Evolutionary conservation across 768 basidiomycete genomes (phyloP), one percentile per base, ranked within the genome.

Genomic region (Boletus huronensis): DNA sequence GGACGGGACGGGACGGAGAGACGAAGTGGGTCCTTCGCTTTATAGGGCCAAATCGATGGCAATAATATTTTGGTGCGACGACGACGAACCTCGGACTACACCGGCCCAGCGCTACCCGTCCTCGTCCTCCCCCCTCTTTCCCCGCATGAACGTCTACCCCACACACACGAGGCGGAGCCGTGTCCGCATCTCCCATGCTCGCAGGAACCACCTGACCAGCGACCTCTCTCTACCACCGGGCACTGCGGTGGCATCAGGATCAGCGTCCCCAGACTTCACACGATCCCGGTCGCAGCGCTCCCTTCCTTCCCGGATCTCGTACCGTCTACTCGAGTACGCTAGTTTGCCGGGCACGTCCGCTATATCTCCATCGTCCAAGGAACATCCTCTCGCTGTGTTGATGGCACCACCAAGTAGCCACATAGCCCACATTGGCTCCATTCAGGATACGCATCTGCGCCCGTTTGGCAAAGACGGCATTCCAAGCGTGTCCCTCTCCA

Each of bases 101-200:
- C 28, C 44, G 28, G 44, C 21, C 44, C 43, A 28, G 0, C 3
- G n/a, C n/a, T 28, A 11, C 42, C 26, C n/a, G 43, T 25, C 42
- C 25, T 5, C 28, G 8, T n/a, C 8, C 6, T 4, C 28, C 28
- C 58, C 66, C 54, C 62, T 48, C 54, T 61, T 63, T 53, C 66
- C 66, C 66, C 66, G 53, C 66, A 64, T 28, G 54, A 43, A 47
- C 38, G 2, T 14, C 36, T 61, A 62, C 66, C 66, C 66, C 66
- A 42, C 65, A 67, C 10, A 46, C n/a, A n/a, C n/a, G n/a, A n/a
- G n/a, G n/a, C n/a, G n/a, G n/a, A n/a, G n/a, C n/a, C n/a, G n/a
- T n/a, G n/a, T 6, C 64, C 11, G 6, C 21, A 21, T 26, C 40
- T 60, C 58, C 32, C 54, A 50, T 31, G 32, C 55, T 17, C 31